Evolutionary conservation across 441 rosid species (phyloP).

Genomic region (Bocquillonia castaneifolia): DNA sequence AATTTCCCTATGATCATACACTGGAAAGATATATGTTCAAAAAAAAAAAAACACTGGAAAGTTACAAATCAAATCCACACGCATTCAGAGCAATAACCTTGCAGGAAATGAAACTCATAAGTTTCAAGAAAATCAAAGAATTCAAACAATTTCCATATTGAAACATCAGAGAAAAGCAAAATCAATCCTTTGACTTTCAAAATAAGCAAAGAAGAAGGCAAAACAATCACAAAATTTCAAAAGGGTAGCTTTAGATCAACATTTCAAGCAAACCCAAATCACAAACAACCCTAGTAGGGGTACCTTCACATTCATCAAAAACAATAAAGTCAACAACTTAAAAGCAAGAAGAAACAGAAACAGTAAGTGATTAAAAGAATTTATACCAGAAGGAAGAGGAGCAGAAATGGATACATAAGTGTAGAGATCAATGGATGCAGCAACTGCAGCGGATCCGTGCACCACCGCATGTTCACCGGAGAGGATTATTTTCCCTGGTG

Average conservation of each 20-base stretch:
- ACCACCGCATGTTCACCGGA: slow-evolving; percentile 97
- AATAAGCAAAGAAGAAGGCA: background rate
- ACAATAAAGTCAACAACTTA: background rate
- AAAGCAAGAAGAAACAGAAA: background rate
- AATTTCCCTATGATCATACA: background rate
- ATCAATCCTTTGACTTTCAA: background rate
- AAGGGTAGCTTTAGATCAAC: slow-evolving; percentile 22
- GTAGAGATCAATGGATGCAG: slow-evolving; percentile 82
- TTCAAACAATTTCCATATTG: background rate
- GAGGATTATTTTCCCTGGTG: slow-evolving; percentile 92
- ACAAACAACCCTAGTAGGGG: slow-evolving; percentile 4
- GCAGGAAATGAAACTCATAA: slow-evolving; percentile 4
- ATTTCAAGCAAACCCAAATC: slow-evolving; percentile 17
- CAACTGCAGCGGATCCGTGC: slow-evolving; percentile 87
- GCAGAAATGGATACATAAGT: slow-evolving; percentile 53
- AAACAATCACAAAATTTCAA: background rate
- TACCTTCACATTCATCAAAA: background rate
- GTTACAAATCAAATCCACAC: background rate
- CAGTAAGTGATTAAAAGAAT: background rate
- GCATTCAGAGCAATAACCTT: background rate
- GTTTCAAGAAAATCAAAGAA: background rate
- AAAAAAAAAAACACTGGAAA: too few species aligned
- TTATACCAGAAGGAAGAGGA: slow-evolving; percentile 47
- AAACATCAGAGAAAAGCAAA: background rate
- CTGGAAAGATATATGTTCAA: background rate